phyloP scores from a whole-genome alignment of 2,329 filamentous ascomycete genomes.

The Colletotrichum liriopes region DNA sequence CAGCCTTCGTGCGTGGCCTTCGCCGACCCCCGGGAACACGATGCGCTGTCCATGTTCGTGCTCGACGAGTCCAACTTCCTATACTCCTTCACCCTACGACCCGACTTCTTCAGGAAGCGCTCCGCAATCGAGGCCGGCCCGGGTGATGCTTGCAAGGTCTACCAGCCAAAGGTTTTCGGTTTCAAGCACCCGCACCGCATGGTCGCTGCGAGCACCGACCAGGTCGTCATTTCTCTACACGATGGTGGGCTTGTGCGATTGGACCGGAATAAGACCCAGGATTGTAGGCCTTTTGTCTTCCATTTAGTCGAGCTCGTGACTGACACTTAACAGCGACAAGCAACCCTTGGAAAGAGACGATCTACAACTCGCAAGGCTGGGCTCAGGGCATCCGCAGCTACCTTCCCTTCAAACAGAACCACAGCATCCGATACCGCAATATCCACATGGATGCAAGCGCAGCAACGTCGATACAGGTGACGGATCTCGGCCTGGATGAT shows the following conservation, averaged over 20 bases:
- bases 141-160: conserved; percentile 83
- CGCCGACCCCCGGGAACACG: conserved; percentile 83
- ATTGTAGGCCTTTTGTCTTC: conserved; percentile 57
- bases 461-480: conserved; percentile 74
- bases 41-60: conserved; percentile 84
- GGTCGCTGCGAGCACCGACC: conserved; percentile 79
- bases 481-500: conserved; percentile 65
- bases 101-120: conserved; percentile 84
- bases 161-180: conserved; percentile 79
- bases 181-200: conserved; percentile 88
- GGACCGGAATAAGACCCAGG: conserved; percentile 68
- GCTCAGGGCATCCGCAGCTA: conserved; percentile 76
- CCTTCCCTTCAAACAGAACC: conserved; percentile 76
- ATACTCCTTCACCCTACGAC: conserved; percentile 86
- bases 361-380: conserved; percentile 83
- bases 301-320: not conserved
- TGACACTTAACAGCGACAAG: conserved; percentile 50
- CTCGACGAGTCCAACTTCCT: conserved; percentile 85
- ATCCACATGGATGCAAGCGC: conserved; percentile 77
- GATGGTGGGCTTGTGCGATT: conserved; percentile 84
- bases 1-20: conserved; percentile 85
- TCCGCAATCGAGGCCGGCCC: conserved; percentile 80
- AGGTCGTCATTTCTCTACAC: conserved; percentile 85
- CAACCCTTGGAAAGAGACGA: conserved; percentile 77
- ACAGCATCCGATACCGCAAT: conserved; percentile 75